Percentiles rank a stretch among this genome's conserved stretches.
phyloP scores from a whole-genome alignment of 2,329 filamentous ascomycete species.

The Moelleriella libera region DNA sequence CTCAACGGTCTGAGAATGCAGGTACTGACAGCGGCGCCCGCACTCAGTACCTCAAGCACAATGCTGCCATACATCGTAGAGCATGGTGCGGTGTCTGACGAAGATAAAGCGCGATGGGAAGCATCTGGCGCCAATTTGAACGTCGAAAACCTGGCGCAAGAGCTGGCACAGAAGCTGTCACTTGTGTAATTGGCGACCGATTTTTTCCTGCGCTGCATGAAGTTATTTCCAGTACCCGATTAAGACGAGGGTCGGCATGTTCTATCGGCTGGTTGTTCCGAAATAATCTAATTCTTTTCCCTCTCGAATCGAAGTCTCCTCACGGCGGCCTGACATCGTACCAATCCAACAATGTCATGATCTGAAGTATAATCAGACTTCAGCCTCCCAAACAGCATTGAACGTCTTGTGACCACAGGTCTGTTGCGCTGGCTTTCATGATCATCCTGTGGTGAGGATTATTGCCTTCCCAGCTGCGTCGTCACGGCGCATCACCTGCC shows the following conservation, averaged over 20 bases:
- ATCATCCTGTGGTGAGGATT: too few species aligned
- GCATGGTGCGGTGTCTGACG: background rate
- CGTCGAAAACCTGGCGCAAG: background rate
- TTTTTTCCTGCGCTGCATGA: background rate
- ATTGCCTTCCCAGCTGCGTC: too few species aligned
- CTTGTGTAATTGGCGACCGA: background rate
- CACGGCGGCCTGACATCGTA: too few species aligned
- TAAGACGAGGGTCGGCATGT: background rate
- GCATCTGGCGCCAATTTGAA: background rate
- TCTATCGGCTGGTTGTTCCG: too few species aligned
- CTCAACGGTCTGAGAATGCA: slow-evolving; percentile 5
- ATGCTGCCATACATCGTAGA: background rate
- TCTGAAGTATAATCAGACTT: too few species aligned
- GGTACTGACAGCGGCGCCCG: background rate
- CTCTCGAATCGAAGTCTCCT: too few species aligned
- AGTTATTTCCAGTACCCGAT: background rate
- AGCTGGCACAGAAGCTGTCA: background rate
- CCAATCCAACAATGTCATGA: too few species aligned
- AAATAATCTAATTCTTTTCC: too few species aligned
- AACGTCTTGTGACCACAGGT: too few species aligned
- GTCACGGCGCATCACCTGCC: too few species aligned
- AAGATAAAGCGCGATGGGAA: background rate
- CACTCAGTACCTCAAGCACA: background rate
- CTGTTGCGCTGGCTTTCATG: too few species aligned
- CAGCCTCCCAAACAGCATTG: too few species aligned